Percentiles rank a stretch among this genome's conserved stretches.
These are phyloP conservation scores for Rugonectria rugulosa DNA, from an alignment of 2,329 filamentous ascomycete genomes.

Conservation along the genomic window DNA sequence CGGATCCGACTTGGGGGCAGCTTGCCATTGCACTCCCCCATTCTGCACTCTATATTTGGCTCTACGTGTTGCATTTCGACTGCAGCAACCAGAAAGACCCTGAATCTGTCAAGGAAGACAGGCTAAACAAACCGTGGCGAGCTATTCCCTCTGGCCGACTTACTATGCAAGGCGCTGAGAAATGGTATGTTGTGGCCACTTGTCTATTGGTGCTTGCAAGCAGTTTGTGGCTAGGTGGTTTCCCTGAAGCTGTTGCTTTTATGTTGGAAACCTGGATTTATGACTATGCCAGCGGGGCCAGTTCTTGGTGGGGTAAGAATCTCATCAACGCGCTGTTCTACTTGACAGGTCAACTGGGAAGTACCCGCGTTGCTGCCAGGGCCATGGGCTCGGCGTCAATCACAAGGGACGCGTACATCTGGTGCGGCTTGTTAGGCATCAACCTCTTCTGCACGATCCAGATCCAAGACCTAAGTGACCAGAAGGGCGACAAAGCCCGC, in stretches of 20 bases:
- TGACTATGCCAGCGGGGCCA: not conserved
- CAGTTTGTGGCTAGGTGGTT: constrained; percentile 1
- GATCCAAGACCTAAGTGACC: constrained; percentile 1
- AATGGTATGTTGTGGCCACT: not conserved
- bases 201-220: not conserved
- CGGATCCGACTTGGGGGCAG: not conserved
- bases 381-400: not conserved
- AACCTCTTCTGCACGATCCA: not conserved
- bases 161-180: not conserved
- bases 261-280: not conserved
- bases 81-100: not conserved
- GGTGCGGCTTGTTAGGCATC: not conserved
- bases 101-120: not conserved
- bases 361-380: not conserved
- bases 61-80: not conserved
- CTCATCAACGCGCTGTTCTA: not conserved
- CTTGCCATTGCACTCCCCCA: not conserved
- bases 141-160: not conserved
- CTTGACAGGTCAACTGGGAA: not conserved
- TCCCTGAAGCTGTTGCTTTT: not conserved
- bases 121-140: constrained; percentile 1
- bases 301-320: constrained; percentile 1
- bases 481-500: not conserved
- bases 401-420: not conserved
- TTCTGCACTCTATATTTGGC: not conserved